These are phyloP conservation scores for Truncatella angustata DNA, from an alignment of 2,329 filamentous ascomycete species.

Conservation along the genomic window DNA sequence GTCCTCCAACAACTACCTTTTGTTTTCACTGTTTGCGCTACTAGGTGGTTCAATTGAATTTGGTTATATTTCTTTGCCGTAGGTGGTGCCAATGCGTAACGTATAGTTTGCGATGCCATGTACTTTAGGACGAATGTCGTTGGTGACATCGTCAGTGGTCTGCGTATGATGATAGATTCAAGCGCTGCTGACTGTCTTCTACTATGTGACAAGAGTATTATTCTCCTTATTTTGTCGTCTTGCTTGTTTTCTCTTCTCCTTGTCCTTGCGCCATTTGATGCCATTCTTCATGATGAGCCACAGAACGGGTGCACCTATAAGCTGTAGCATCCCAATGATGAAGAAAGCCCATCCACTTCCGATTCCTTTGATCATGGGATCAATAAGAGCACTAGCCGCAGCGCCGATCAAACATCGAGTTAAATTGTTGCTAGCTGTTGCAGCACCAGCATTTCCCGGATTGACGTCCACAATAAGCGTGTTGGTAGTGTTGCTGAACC, in stretches of 20 bases:
- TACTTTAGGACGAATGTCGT: too few species aligned
- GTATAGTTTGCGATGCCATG: too few species aligned
- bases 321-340: conserved; percentile 30
- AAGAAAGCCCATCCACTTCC: conserved; percentile 42
- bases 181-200: neutral
- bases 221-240: conserved; percentile 53
- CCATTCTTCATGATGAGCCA: conserved; percentile 29
- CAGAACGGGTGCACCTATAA: conserved; percentile 29
- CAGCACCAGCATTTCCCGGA: conserved; percentile 36
- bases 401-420: conserved; percentile 43
- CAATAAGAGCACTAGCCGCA: conserved; percentile 38
- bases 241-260: conserved; percentile 20
- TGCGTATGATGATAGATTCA: neutral
- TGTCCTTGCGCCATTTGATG: conserved; percentile 24
- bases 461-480: conserved; percentile 46
- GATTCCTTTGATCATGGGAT: conserved; percentile 38
- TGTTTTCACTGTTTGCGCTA: too few species aligned
- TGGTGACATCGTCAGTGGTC: too few species aligned
- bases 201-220: conserved; percentile 27
- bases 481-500: conserved; percentile 40
- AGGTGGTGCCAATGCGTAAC: too few species aligned
- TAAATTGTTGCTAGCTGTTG: conserved; percentile 44
- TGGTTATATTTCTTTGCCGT: too few species aligned
- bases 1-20: too few species aligned
- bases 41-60: too few species aligned